A percentile compares a stretch with the other conserved stretches of the same genome.
phyloP scores from a whole-genome alignment of 1,284 basidiomycete genomes.

The Exobasidium rhododendri region DNA sequence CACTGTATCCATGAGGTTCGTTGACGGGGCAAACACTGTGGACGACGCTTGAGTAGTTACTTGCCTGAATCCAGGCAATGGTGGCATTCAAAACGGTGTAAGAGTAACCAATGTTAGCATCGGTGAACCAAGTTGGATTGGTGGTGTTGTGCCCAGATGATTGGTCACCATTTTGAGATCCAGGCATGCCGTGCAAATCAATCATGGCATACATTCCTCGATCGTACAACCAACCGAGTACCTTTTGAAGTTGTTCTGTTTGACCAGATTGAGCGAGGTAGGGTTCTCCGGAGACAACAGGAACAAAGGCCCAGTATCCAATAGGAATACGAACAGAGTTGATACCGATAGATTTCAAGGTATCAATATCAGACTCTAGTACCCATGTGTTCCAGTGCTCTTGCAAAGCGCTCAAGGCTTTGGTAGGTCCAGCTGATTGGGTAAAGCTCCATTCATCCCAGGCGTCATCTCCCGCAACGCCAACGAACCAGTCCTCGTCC shows the following conservation, averaged over 20 bases:
- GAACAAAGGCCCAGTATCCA: slow-evolving; percentile 54
- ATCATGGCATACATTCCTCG: slow-evolving; percentile 57
- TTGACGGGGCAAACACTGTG: slow-evolving; percentile 45
- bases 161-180: slow-evolving; percentile 56
- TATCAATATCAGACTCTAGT: slow-evolving; percentile 55
- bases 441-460: slow-evolving; percentile 56
- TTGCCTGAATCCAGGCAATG: slow-evolving; percentile 34
- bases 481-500: slow-evolving; percentile 56
- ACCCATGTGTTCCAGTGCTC: slow-evolving; percentile 56
- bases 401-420: slow-evolving; percentile 27
- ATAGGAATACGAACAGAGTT: slow-evolving; percentile 56
- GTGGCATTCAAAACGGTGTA: slow-evolving; percentile 33
- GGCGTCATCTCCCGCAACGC: slow-evolving; percentile 44
- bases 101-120: slow-evolving; percentile 37
- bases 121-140: slow-evolving; percentile 32
- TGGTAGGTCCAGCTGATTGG: slow-evolving; percentile 40
- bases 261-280: slow-evolving; percentile 35
- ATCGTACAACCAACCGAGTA: slow-evolving; percentile 50
- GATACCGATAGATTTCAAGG: slow-evolving; percentile 46
- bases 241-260: slow-evolving; percentile 37
- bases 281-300: slow-evolving; percentile 32
- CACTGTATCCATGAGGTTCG: slow-evolving; percentile 36
- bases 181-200: slow-evolving; percentile 57
- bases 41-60: slow-evolving; percentile 46
- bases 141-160: slow-evolving; percentile 49